A percentile compares a stretch with the other conserved stretches of the same genome.
These are phyloP conservation scores for Aspergillus clavatus DNA, from an alignment of 2,329 filamentous ascomycete species.

Conservation along the genomic window DNA sequence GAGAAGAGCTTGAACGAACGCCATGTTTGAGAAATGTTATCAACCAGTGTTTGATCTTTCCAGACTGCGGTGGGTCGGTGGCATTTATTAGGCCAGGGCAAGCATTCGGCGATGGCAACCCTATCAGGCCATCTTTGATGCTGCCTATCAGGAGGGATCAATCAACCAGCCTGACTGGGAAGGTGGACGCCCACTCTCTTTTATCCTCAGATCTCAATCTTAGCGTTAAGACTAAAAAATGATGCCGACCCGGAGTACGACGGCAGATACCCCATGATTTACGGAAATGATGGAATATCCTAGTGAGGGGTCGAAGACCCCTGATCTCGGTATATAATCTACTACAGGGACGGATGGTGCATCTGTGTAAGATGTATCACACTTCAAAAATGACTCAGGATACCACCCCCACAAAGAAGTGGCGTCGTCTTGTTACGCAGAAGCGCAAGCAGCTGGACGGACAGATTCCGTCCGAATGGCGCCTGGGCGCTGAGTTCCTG, in stretches of 20 bases:
- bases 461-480: slow-evolving; percentile 34
- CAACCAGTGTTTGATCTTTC: background rate
- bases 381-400: background rate
- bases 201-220: background rate
- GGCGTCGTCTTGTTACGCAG: slow-evolving; percentile 18
- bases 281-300: too few relatives aligned
- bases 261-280: too few relatives aligned
- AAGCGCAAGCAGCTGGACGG: slow-evolving; percentile 28
- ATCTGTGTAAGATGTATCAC: too few relatives aligned
- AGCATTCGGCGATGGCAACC: too few relatives aligned
- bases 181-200: background rate
- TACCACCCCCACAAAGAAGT: slow-evolving; percentile 5
- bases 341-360: background rate
- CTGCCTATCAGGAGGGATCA: background rate
- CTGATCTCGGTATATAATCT: background rate
- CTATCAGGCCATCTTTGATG: background rate
- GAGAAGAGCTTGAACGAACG: slow-evolving; percentile 19
- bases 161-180: background rate
- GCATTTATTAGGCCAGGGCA: background rate
- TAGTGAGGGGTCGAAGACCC: background rate
- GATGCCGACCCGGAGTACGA: background rate
- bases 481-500: slow-evolving; percentile 13
- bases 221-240: too few relatives aligned
- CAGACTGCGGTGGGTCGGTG: background rate
- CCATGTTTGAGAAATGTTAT: slow-evolving; percentile 14